A percentile compares a stretch with the other conserved stretches of the same genome.
Evolutionary conservation across 495 filamentous ascomycete genomes (phyloP).

Genomic region (Amorphotheca resinae): DNA sequence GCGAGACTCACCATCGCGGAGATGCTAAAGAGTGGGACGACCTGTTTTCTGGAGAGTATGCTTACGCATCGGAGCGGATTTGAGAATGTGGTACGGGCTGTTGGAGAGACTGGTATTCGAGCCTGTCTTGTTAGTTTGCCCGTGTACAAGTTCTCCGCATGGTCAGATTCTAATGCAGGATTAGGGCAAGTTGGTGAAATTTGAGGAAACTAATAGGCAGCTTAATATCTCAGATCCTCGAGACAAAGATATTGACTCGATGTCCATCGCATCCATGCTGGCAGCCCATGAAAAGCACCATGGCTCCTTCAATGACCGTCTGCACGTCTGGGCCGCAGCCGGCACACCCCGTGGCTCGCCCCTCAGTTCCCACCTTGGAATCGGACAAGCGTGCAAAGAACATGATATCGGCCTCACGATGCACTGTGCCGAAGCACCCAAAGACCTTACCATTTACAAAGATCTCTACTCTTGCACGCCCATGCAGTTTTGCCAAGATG

Average conservation of each 20-base stretch:
- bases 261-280: conserved; percentile 15
- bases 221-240: conserved; percentile 14
- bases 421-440: conserved; percentile 18
- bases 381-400: conserved; percentile 11
- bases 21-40: conserved; percentile 18
- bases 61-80: conserved; percentile 17
- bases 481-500: conserved; percentile 15
- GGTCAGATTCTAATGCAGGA: too few species aligned
- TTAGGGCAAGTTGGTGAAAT: conserved; percentile 18
- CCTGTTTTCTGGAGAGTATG: conserved; percentile 18
- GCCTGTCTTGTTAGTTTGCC: too few species aligned
- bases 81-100: conserved; percentile 15
- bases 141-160: conserved; percentile 1
- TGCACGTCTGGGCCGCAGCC: conserved; percentile 17
- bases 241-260: conserved; percentile 13
- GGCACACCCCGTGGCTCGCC: conserved; percentile 16
- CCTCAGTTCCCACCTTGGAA: conserved; percentile 10
- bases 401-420: conserved; percentile 17
- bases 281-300: conserved; percentile 7
- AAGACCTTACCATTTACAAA: conserved; percentile 15
- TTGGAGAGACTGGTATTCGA: conserved; percentile 13
- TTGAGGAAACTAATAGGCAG: conserved; percentile 16
- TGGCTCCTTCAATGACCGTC: conserved; percentile 8
- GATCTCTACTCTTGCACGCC: conserved; percentile 13
- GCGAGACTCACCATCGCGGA: conserved; percentile 15